Evolutionary conservation across 495 filamentous ascomycete genomes (phyloP).

Genomic region (Penicillium turbatum): DNA sequence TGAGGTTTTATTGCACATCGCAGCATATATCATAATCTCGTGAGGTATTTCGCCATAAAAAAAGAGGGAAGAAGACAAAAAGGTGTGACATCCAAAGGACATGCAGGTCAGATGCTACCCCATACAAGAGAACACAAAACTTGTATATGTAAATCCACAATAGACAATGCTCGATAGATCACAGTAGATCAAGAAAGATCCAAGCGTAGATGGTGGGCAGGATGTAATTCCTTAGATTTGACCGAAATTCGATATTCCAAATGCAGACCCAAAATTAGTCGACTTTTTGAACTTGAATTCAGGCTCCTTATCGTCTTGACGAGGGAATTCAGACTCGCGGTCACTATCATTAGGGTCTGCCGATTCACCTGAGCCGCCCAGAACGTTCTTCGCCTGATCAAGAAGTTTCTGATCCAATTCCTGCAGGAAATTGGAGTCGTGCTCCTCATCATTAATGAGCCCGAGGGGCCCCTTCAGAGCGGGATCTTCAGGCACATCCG

Average conservation of each 20-base stretch:
- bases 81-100: neutral
- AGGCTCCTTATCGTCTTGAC: conserved; percentile 46
- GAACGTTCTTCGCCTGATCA: conserved; percentile 32
- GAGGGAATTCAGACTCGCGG: conserved; percentile 24
- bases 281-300: conserved; percentile 54
- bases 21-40: conserved; percentile 25
- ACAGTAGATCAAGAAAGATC: conserved; percentile 11
- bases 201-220: conserved; percentile 7
- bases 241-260: conserved; percentile 31
- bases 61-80: conserved; percentile 4
- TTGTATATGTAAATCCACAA: conserved; percentile 3
- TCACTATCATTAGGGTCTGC: conserved; percentile 26
- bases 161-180: conserved; percentile 5
- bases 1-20: conserved; percentile 18
- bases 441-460: conserved; percentile 40
- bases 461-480: conserved; percentile 44
- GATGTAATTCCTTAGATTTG: conserved; percentile 9
- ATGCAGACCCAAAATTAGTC: conserved; percentile 59
- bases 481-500: conserved; percentile 41
- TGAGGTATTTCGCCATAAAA: conserved; percentile 15
- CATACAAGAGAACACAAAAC: conserved; percentile 1
- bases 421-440: conserved; percentile 39
- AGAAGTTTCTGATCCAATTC: conserved; percentile 44
- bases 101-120: neutral
- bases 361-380: conserved; percentile 18